Evolutionary conservation across 495 filamentous ascomycete species (phyloP).

Genomic region (Pseudotulostoma volvatum): DNA sequence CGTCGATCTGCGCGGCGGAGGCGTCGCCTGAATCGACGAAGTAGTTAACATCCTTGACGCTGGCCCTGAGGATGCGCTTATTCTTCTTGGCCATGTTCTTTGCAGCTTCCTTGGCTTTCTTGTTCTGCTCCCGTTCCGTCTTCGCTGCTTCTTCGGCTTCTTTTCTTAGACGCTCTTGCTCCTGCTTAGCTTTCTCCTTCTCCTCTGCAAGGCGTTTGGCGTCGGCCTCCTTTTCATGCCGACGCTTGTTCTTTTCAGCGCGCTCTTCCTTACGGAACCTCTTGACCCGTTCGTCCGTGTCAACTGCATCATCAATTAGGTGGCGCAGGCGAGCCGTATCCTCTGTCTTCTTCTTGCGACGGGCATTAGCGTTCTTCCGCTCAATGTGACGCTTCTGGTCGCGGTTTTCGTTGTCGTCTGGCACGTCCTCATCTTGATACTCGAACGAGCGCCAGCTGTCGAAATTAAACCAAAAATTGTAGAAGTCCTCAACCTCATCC

Average conservation of each 20-base stretch:
- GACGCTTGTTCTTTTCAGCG: conserved; percentile 87
- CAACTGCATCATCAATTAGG: conserved; percentile 70
- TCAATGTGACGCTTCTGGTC: conserved; percentile 97
- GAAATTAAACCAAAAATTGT: conserved; percentile 99
- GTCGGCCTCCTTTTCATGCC: conserved; percentile 78
- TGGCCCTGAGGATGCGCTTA: conserved; percentile 79
- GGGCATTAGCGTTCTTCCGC: conserved; percentile 92
- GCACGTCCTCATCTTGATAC: conserved; percentile 96
- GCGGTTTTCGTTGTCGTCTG: conserved; percentile 95
- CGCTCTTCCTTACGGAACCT: conserved; percentile 80
- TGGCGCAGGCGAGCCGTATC: conserved; percentile 79
- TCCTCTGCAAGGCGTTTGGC: conserved; percentile 71
- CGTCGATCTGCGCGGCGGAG: conserved; percentile 56
- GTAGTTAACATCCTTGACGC: conserved; percentile 95
- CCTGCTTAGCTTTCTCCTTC: conserved; percentile 56
- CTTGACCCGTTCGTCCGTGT: conserved; percentile 88
- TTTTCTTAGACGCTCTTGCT: conserved; percentile 57
- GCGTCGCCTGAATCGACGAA: conserved; percentile 46
- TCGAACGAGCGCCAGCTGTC: conserved; percentile 97
- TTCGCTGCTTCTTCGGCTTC: conserved; percentile 78
- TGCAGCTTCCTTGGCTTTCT: conserved; percentile 94
- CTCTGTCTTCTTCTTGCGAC: conserved; percentile 98
- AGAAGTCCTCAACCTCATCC: conserved; percentile 84
- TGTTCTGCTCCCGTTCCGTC: conserved; percentile 60
- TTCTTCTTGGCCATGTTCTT: conserved; percentile 99